phyloP scores from a whole-genome alignment of 345 rosid genomes.

The Hibiscus mutabilis region DNA sequence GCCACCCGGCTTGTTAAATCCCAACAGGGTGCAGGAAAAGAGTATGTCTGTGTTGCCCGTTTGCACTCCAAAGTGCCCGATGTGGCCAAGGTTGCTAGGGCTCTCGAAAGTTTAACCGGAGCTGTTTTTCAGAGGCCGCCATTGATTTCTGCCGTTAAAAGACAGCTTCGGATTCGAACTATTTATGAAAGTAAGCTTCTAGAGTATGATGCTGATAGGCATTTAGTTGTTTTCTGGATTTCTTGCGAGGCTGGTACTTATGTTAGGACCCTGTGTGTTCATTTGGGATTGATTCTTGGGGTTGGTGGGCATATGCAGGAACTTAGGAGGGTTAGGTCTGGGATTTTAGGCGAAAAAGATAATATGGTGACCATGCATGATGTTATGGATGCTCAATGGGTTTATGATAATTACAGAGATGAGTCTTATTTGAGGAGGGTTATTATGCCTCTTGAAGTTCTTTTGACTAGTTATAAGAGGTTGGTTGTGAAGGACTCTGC shows the following conservation, averaged over 20 bases:
- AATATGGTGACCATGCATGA: slow-evolving; percentile 98
- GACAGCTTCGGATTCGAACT: slow-evolving; percentile 92
- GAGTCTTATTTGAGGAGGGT: slow-evolving; percentile 81
- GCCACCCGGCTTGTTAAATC: slow-evolving; percentile 95
- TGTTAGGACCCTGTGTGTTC: slow-evolving; percentile 92
- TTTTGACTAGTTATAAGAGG: slow-evolving; percentile 89
- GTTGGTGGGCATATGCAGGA: slow-evolving; percentile 98
- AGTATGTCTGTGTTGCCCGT: slow-evolving; percentile 89
- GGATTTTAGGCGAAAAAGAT: slow-evolving; percentile 83
- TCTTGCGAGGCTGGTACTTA: slow-evolving; percentile 96
- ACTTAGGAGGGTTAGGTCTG: slow-evolving; percentile 88
- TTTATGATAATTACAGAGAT: slow-evolving; percentile 54
- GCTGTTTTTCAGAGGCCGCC: slow-evolving; percentile 95
- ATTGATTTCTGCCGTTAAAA: slow-evolving; percentile 83
- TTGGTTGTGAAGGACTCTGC: slow-evolving; percentile 90
- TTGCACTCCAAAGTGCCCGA: slow-evolving; percentile 83
- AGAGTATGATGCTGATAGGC: slow-evolving; percentile 72
- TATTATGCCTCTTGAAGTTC: slow-evolving; percentile 83
- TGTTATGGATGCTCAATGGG: slow-evolving; percentile 96
- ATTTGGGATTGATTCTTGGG: slow-evolving; percentile 84
- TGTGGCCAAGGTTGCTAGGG: slow-evolving; percentile 78
- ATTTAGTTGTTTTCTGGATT: slow-evolving; percentile 93
- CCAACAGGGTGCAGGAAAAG: slow-evolving; percentile 97
- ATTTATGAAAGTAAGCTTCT: slow-evolving; percentile 82
- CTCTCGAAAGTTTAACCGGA: slow-evolving; percentile 81